These are phyloP conservation scores for Phyllosticta ampelicida DNA, from an alignment of 2,329 filamentous ascomycete genomes.

Conservation along the genomic window DNA sequence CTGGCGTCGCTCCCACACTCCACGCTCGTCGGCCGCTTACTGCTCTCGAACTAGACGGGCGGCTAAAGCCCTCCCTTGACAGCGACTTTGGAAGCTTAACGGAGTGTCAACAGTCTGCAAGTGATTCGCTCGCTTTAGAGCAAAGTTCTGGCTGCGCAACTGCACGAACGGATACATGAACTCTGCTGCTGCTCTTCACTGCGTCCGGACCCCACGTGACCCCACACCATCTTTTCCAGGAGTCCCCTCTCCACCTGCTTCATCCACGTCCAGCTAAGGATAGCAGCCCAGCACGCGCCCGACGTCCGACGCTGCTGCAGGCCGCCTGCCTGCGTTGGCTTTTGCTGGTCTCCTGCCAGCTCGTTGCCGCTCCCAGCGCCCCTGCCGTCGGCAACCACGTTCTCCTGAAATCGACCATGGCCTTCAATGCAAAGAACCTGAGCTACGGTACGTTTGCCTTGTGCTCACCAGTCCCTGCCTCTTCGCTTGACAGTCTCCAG, in stretches of 20 bases:
- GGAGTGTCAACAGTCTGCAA: no score
- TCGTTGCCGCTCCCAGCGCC: not conserved
- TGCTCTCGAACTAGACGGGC: constrained; percentile 1
- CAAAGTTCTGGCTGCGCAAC: no score
- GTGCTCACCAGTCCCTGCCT: no score
- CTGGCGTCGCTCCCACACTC: not conserved
- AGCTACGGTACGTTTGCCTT: constrained; percentile 42
- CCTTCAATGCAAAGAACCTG: constrained; percentile 58
- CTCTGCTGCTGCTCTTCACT: not conserved
- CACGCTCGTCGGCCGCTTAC: constrained; percentile 5
- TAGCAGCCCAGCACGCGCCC: not conserved
- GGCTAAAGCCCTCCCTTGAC: constrained; percentile 11
- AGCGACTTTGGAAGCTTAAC: not conserved
- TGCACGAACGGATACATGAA: no score
- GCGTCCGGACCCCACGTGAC: not conserved
- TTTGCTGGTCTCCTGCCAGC: not conserved
- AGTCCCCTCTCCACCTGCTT: not conserved
- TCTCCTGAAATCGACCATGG: constrained; percentile 39
- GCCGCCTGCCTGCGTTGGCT: no score
- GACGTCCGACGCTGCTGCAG: not conserved
- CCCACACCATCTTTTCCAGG: not conserved
- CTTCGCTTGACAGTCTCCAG: not conserved
- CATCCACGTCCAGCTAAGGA: constrained; percentile 2
- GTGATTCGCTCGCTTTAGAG: no score
- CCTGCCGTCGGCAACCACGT: not conserved